Conservation (phyloP, 2,329 filamentous ascomycete genomes). For the Clonostachys byssicola region DNA sequence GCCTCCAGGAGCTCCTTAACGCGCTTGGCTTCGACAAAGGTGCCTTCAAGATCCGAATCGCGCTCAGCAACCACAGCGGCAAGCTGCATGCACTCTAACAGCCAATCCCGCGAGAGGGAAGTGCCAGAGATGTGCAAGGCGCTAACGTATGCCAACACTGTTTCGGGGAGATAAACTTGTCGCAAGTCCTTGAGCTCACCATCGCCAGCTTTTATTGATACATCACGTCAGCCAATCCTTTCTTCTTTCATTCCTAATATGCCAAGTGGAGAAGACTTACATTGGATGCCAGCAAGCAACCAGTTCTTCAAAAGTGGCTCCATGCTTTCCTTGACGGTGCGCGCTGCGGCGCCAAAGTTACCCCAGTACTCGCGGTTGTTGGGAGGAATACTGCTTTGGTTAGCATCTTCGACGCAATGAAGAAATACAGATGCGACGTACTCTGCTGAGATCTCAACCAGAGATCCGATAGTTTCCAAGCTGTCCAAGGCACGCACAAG, state of each 20-base stretch:
- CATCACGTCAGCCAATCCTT: not conserved
- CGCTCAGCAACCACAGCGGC: constrained; percentile 70
- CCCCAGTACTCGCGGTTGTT: constrained; percentile 45
- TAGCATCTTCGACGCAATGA: constrained; percentile 10
- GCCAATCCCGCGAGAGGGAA: constrained; percentile 67
- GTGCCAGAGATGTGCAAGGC: constrained; percentile 77
- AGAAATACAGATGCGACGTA: constrained; percentile 21
- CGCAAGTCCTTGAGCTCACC: constrained; percentile 62
- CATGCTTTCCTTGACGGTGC: constrained; percentile 50
- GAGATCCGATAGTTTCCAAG: constrained; percentile 61
- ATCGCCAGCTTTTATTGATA: constrained; percentile 43
- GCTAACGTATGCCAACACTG: constrained; percentile 77
- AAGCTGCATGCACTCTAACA: constrained; percentile 85
- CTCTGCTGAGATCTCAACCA: constrained; percentile 47
- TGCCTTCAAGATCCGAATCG: constrained; percentile 59
- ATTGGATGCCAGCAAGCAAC: constrained; percentile 51
- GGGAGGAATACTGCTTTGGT: constrained; percentile 21
- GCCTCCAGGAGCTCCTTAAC: constrained; percentile 74
- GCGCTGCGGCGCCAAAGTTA: constrained; percentile 49
- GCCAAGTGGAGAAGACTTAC: constrained; percentile 30
- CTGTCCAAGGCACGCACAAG: constrained; percentile 62
- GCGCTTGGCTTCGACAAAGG: constrained; percentile 60
- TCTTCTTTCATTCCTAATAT: not conserved
- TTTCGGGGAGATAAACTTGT: constrained; percentile 78
- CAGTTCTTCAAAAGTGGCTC: constrained; percentile 60